Evolutionary conservation across 2,329 filamentous ascomycete species (phyloP).

Genomic region (Fusarium sp.): DNA sequence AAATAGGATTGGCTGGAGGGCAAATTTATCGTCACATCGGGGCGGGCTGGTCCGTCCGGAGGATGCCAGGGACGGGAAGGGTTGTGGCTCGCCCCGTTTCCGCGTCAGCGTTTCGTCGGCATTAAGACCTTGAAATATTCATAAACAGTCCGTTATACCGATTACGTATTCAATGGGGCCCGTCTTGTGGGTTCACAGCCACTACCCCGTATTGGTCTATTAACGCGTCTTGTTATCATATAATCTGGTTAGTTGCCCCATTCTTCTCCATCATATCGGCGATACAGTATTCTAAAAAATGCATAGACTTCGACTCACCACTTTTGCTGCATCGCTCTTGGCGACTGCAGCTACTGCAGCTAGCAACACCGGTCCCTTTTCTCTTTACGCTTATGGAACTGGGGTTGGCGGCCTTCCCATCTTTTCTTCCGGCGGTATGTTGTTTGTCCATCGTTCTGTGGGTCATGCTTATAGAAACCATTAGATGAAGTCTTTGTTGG

Average conservation of each 20-base stretch:
- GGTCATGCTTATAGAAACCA: not conserved
- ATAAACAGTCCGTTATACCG: not conserved
- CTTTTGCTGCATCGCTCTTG: not conserved
- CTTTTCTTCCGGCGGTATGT: slow-evolving; percentile 1
- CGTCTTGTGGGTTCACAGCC: not conserved
- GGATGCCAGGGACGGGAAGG: not conserved
- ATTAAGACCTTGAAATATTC: not conserved
- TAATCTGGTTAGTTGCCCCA: not conserved
- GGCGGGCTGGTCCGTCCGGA: not conserved
- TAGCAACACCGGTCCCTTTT: not conserved
- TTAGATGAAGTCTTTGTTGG: not conserved
- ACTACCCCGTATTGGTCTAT: no score
- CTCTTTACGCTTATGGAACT: slow-evolving; percentile 8
- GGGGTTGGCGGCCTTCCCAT: not conserved
- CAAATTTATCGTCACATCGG: not conserved
- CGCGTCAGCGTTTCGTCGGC: not conserved
- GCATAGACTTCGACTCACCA: not conserved
- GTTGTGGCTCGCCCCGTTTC: not conserved
- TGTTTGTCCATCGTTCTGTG: accelerated
- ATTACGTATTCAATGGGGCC: not conserved
- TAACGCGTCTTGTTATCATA: not conserved
- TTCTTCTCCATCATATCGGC: not conserved
- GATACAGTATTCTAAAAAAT: not conserved
- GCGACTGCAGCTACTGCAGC: not conserved
- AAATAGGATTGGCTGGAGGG: not conserved